These are phyloP conservation scores for Geranomyces variabilis DNA, from an alignment of 192 early-diverging fungal genomes.

Conservation along the genomic window DNA sequence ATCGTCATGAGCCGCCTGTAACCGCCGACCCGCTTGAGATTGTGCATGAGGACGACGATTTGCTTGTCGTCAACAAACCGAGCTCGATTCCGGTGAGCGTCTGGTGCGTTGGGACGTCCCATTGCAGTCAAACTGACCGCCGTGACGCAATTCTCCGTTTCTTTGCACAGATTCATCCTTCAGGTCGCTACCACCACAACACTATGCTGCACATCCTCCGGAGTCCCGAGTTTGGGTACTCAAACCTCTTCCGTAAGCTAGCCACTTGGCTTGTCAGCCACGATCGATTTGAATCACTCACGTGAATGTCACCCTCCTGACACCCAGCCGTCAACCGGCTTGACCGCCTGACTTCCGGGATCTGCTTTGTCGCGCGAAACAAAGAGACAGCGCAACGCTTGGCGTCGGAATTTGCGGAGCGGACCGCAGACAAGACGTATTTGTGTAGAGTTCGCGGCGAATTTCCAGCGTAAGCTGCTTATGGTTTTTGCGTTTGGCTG, in stretches of 20 bases:
- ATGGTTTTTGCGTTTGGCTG: not conserved
- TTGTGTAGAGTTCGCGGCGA: conserved; percentile 83
- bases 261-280: not conserved
- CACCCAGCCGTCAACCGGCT: conserved; percentile 87
- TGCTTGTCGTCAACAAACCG: conserved; percentile 91
- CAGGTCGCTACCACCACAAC: conserved; percentile 89
- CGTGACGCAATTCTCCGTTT: too few relatives aligned
- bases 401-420: conserved; percentile 64
- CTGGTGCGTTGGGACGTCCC: not conserved
- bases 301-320: too few relatives aligned
- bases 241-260: conserved; percentile 39
- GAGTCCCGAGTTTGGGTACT: conserved; percentile 36
- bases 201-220: conserved; percentile 51
- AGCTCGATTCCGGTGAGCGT: conserved; percentile 77
- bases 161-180: conserved; percentile 62
- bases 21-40: conserved; percentile 66
- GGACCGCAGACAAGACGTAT: conserved; percentile 84
- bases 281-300: too few relatives aligned
- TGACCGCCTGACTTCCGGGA: conserved; percentile 91
- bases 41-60: conserved; percentile 61
- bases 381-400: conserved; percentile 63
- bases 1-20: conserved; percentile 96
- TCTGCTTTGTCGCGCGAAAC: conserved; percentile 75
- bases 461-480: conserved; percentile 71
- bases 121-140: not conserved